Conservation (phyloP, 352 stramenopile genomes). For the Pythium volutum region DNA sequence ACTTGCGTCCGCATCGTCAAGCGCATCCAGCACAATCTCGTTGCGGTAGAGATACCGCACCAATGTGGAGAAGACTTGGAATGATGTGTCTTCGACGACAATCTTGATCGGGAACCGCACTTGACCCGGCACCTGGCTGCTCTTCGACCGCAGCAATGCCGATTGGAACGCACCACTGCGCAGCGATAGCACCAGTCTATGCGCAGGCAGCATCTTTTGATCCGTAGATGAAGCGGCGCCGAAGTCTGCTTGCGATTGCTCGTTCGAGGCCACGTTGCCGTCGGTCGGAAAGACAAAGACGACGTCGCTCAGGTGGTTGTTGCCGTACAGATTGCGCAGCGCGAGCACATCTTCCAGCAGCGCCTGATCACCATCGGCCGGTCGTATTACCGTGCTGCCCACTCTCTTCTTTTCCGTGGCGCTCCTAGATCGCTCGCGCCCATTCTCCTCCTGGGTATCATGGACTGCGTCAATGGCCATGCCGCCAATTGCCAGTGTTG, state of each 20-base stretch:
- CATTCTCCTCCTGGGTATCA: not conserved
- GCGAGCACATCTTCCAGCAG: slow-evolving; percentile 52
- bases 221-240: slow-evolving; percentile 2
- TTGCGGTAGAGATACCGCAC: slow-evolving; percentile 81
- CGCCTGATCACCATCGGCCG: slow-evolving; percentile 16
- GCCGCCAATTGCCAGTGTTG: not conserved
- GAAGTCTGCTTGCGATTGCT: not conserved
- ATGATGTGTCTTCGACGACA: slow-evolving; percentile 77
- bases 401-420: not conserved
- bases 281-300: slow-evolving; percentile 62
- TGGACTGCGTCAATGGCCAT: slow-evolving; percentile 5
- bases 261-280: not conserved
- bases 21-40: slow-evolving; percentile 31
- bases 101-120: slow-evolving; percentile 82
- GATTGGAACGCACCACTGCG: slow-evolving; percentile 70
- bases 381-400: not conserved
- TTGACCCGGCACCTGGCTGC: slow-evolving; percentile 58
- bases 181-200: slow-evolving; percentile 70
- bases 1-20: slow-evolving; percentile 1
- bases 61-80: slow-evolving; percentile 62
- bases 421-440: not conserved
- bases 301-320: slow-evolving; percentile 75
- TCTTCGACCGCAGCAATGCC: slow-evolving; percentile 63
- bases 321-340: slow-evolving; percentile 58
- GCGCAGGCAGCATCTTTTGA: slow-evolving; percentile 63